These are phyloP conservation scores for Tilletia walkeri DNA, from an alignment of 1,284 basidiomycete genomes.

Conservation along the genomic window DNA sequence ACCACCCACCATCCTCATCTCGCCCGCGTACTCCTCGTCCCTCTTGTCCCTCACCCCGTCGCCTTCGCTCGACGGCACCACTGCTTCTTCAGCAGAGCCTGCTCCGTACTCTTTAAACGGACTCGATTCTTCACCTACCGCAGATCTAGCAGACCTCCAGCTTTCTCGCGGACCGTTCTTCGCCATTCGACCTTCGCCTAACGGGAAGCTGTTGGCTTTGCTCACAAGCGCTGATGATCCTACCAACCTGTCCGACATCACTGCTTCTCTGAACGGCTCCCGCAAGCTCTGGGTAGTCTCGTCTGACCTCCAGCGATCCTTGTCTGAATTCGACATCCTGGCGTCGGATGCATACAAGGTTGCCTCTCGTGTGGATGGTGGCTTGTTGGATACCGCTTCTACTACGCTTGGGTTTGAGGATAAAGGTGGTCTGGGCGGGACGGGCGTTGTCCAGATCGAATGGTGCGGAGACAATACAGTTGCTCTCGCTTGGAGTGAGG, in stretches of 20 bases:
- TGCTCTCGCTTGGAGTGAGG: slow-evolving; percentile 76
- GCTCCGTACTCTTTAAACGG: slow-evolving; percentile 2
- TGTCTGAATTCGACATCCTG: slow-evolving; percentile 71
- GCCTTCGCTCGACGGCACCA: background rate
- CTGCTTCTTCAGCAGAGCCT: background rate
- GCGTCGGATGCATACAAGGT: slow-evolving; percentile 36
- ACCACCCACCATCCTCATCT: slow-evolving; percentile 13
- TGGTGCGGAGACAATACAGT: slow-evolving; percentile 98
- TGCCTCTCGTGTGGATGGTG: slow-evolving; percentile 27
- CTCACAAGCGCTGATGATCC: slow-evolving; percentile 65
- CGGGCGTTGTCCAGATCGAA: slow-evolving; percentile 60
- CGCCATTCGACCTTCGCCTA: slow-evolving; percentile 82
- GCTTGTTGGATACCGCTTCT: slow-evolving; percentile 19
- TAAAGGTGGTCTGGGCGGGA: slow-evolving; percentile 24
- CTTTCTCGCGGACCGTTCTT: slow-evolving; percentile 83
- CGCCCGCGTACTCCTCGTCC: slow-evolving; percentile 20
- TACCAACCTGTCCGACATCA: background rate
- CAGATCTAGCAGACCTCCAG: slow-evolving; percentile 57
- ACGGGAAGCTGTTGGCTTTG: slow-evolving; percentile 86
- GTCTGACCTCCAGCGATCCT: slow-evolving; percentile 80
- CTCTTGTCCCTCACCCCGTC: slow-evolving; percentile 31
- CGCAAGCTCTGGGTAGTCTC: slow-evolving; percentile 84
- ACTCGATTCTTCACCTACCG: slow-evolving; percentile 30
- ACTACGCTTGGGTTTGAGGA: slow-evolving; percentile 17
- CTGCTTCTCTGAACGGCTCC: background rate